Evolutionary conservation across 495 filamentous ascomycete species (phyloP).

Genomic region (Penicillium samsonianum): DNA sequence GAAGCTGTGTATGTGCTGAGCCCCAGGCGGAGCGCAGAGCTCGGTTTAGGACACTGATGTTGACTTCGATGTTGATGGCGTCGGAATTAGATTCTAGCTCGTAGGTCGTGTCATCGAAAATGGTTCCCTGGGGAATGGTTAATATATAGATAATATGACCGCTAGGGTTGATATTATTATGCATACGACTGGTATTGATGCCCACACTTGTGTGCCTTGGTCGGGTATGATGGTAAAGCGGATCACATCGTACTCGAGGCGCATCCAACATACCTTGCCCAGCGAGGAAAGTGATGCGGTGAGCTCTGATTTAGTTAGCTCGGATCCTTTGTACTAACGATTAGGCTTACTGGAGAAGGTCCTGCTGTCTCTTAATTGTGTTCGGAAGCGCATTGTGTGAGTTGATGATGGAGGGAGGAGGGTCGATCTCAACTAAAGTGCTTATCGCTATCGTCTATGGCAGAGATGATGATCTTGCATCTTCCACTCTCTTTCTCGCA

Average conservation of each 20-base stretch:
- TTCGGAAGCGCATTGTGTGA: conserved; percentile 73
- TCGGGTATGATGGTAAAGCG: conserved; percentile 96
- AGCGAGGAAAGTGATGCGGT: conserved; percentile 81
- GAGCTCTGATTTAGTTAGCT: conserved; percentile 59
- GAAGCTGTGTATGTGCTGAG: conserved; percentile 74
- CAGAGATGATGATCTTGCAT: not conserved
- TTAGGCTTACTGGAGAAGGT: conserved; percentile 75
- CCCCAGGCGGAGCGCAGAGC: conserved; percentile 82
- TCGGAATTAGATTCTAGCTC: conserved; percentile 76
- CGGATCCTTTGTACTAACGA: not conserved
- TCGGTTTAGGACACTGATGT: conserved; percentile 74
- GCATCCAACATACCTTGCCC: conserved; percentile 91
- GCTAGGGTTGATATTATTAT: not conserved
- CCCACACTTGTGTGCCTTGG: conserved; percentile 93
- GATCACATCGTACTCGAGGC: conserved; percentile 78
- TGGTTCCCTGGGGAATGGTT: conserved; percentile 59
- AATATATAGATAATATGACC: not conserved
- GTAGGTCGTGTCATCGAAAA: conserved; percentile 78
- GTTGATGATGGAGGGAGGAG: conserved; percentile 12
- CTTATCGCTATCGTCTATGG: conserved; percentile 27
- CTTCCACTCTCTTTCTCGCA: not conserved
- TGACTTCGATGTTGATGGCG: conserved; percentile 93
- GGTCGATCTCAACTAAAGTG: conserved; percentile 1
- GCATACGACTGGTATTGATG: conserved; percentile 62
- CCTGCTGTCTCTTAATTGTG: conserved; percentile 73